These are phyloP conservation scores for Cercospora sesami DNA, from an alignment of 2,329 filamentous ascomycete species.

Conservation along the genomic window DNA sequence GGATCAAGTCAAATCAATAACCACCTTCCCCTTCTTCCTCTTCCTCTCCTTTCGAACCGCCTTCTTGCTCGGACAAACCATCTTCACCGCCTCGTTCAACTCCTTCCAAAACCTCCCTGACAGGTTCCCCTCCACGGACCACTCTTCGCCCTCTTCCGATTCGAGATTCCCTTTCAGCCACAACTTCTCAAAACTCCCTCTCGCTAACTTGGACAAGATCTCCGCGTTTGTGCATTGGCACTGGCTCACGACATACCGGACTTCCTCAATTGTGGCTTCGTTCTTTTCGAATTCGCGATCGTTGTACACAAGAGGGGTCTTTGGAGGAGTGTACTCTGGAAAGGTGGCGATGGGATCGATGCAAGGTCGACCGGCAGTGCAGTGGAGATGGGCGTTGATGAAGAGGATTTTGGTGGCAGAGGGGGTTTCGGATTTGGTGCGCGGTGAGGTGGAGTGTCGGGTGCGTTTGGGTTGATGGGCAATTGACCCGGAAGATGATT, in stretches of 20 bases:
- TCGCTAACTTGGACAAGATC: background rate
- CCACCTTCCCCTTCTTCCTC: background rate
- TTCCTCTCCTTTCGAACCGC: background rate
- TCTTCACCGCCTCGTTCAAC: constrained; percentile 4
- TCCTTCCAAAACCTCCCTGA: background rate
- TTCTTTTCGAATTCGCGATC: constrained; percentile 2
- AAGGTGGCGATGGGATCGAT: background rate
- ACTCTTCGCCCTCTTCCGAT: background rate
- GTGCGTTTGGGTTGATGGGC: background rate
- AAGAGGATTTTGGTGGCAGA: background rate
- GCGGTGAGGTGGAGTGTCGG: background rate
- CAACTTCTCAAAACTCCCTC: background rate
- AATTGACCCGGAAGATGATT: background rate
- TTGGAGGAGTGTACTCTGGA: background rate
- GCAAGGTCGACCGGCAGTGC: background rate
- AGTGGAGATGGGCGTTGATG: background rate
- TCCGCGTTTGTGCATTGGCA: constrained; percentile 14
- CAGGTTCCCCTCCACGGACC: constrained; percentile 3
- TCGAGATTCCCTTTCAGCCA: background rate
- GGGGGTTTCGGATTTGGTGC: background rate
- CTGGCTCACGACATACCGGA: constrained; percentile 10
- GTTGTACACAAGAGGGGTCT: background rate
- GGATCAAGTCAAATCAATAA: background rate
- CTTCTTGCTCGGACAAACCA: background rate
- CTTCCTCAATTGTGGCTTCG: constrained; percentile 1